Evolutionary conservation across 495 filamentous ascomycete species (phyloP), one percentile per base, ranked within the genome.

Genomic region (Lophiostoma macrostomum): DNA sequence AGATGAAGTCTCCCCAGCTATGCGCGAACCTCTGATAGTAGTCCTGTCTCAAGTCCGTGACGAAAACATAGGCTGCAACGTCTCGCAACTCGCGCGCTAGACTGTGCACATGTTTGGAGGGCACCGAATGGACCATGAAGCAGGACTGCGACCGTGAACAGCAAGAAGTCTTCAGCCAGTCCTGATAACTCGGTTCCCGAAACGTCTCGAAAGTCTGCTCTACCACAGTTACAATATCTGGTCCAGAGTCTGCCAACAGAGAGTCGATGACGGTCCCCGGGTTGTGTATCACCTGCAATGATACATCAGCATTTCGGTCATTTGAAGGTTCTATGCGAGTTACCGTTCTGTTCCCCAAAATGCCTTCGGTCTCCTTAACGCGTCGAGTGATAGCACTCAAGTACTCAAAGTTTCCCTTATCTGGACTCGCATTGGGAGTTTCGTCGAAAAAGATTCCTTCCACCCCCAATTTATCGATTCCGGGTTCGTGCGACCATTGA

Each of bases 321-420:
- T n/a, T 47, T 20, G 27, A 14, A 3, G 6, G 19, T 14, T 5
- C 12, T 3, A 5, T 3, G 10, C 6, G 20, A 37, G 16, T 48
- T 29, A 56, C 53, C 14, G 34, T 20, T 19, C 19, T 43, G 12
- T 58, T 31, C 5, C 47, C 54, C 2, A 46, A 22, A 14, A 50
- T 63, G 19, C 37, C 38, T 0, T 50, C 28, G 0, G 56, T 67
- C n/a, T 60, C 42, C 28, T 68, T 68, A 28, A 65, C 65, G 4
- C 41, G 46, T 28, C 38, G 4, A 0, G 65, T 64, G 4, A 71
- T 47, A 0, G 38, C 28, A 4, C 66, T 50, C 60, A 73, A 61
- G 41, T 73, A 73, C 0, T 48, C 53, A n/a, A n/a, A n/a, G 22
- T 64, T 62, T 20, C 36, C 54, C n/a, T 43, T 53, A 0, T 53